A percentile compares a stretch with the other conserved stretches of the same genome.
Evolutionary conservation across 257 asterid genomes (phyloP).

Genomic region (Nicotiana paniculata): DNA sequence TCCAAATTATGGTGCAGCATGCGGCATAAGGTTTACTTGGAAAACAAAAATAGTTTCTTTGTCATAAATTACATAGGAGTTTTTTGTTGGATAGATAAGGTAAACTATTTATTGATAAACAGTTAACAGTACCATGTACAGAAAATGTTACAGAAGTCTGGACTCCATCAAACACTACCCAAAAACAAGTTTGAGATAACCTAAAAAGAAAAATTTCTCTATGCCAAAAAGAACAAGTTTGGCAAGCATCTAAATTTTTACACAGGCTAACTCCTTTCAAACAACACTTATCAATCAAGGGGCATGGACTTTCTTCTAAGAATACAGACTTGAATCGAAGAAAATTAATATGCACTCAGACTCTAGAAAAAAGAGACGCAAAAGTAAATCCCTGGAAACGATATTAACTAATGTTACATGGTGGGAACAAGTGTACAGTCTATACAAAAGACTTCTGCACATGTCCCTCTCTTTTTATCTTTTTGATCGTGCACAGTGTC

Average conservation of each 20-base stretch:
- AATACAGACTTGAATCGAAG: not conserved
- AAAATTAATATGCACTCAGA: not conserved
- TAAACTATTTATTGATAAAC: not conserved
- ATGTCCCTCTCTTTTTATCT: not conserved
- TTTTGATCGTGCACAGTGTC: not conserved
- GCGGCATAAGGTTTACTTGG: not conserved
- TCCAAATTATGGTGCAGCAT: not conserved
- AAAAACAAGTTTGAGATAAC: not conserved
- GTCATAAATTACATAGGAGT: not conserved
- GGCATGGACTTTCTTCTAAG: not conserved
- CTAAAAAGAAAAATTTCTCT: not conserved
- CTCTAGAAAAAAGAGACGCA: not conserved
- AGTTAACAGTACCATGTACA: not conserved
- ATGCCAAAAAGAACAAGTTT: not conserved
- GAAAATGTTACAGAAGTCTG: not conserved
- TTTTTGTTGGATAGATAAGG: not conserved
- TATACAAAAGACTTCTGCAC: not conserved
- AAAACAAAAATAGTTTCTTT: not conserved
- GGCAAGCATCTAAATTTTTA: not conserved
- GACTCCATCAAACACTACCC: not conserved
- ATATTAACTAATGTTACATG: not conserved
- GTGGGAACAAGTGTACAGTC: not conserved
- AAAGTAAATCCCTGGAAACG: not conserved
- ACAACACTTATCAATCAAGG: not conserved
- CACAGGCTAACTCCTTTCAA: not conserved